Evolutionary conservation across 345 rosid species (phyloP).

Genomic region (Rhodamnia argentea): DNA sequence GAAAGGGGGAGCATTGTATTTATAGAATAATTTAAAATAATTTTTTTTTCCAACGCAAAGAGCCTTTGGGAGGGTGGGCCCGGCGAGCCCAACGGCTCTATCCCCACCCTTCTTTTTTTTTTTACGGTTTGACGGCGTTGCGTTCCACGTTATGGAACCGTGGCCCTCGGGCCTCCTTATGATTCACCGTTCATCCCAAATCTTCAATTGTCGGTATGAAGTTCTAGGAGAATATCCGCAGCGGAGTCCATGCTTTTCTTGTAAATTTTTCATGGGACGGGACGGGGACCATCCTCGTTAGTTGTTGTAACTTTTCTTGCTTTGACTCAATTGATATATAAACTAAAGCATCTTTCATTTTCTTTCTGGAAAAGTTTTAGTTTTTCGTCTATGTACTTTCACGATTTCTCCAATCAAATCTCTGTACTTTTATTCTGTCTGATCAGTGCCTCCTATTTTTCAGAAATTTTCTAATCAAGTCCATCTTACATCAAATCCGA

Average conservation of each 20-base stretch:
- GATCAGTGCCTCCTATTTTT: background rate
- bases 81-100: too few species aligned
- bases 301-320: background rate
- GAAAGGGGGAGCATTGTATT: too few species aligned
- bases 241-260: background rate
- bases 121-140: too few species aligned
- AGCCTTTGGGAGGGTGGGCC: too few species aligned
- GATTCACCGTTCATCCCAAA: too few species aligned
- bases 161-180: too few species aligned
- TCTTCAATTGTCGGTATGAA: background rate
- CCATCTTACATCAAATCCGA: background rate
- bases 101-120: too few species aligned
- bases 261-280: background rate
- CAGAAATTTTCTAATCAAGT: too few species aligned
- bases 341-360: background rate
- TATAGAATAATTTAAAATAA: too few species aligned
- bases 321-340: background rate
- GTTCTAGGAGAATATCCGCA: background rate
- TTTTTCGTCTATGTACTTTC: background rate
- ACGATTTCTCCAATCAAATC: background rate
- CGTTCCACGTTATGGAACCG: too few species aligned
- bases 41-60: too few species aligned
- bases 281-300: background rate
- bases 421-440: background rate
- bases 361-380: background rate